Conservation (phyloP, 2,329 filamentous ascomycete genomes). For the Metarhizium robertsii region DNA sequence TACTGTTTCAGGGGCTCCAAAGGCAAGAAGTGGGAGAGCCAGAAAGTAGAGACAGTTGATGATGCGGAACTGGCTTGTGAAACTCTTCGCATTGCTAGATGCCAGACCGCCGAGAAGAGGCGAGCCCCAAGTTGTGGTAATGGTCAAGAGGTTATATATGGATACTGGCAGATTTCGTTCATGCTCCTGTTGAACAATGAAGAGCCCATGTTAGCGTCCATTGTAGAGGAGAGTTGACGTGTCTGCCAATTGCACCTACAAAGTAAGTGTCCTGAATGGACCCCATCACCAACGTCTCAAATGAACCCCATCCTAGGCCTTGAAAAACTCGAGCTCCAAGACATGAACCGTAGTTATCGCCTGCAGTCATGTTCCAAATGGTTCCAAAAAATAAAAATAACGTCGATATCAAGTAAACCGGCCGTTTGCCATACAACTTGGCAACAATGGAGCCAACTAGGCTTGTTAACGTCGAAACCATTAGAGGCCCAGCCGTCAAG, state of each 20-base stretch:
- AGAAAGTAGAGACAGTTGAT: conserved; percentile 38
- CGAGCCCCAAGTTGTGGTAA: conserved; percentile 41
- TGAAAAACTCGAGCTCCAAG: conserved; percentile 45
- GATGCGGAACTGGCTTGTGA: conserved; percentile 41
- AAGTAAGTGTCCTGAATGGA: conserved; percentile 50
- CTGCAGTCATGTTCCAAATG: conserved; percentile 39
- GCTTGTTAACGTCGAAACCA: conserved; percentile 38
- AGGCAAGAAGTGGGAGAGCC: conserved; percentile 35
- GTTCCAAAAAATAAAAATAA: conserved; percentile 37
- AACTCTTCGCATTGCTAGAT: conserved; percentile 29
- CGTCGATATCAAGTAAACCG: conserved; percentile 39
- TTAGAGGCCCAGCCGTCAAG: conserved; percentile 43
- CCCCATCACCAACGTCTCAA: conserved; percentile 42
- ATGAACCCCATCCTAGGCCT: conserved; percentile 49
- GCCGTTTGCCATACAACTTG: conserved; percentile 42
- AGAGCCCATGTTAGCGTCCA: background rate
- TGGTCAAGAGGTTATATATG: conserved; percentile 33
- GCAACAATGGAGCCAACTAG: conserved; percentile 31
- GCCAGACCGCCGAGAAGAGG: conserved; percentile 44
- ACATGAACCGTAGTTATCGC: conserved; percentile 31
- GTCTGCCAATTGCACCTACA: conserved; percentile 25
- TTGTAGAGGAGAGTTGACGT: background rate
- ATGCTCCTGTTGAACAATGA: conserved; percentile 31
- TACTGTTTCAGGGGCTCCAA: conserved; percentile 42
- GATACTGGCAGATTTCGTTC: conserved; percentile 37